A percentile compares a stretch with the other conserved stretches of the same genome.
These are phyloP conservation scores for Sporothrix humicola DNA, from an alignment of 2,329 filamentous ascomycete genomes.

Conservation along the genomic window DNA sequence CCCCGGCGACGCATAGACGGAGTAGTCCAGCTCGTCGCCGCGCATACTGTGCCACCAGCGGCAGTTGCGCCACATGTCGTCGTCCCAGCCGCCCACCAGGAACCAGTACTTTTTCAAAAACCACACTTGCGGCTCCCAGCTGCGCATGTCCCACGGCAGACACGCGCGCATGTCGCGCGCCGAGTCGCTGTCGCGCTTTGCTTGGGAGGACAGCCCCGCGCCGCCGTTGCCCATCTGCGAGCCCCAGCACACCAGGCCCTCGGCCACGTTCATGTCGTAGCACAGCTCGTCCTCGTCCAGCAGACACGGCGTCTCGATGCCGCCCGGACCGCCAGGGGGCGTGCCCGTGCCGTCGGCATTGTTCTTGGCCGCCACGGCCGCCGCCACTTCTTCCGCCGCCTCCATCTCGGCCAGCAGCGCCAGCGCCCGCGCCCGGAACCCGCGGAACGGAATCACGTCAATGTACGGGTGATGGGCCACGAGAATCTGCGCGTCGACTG, in stretches of 20 bases:
- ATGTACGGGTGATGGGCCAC: conserved; percentile 47
- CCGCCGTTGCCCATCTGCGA: conserved; percentile 39
- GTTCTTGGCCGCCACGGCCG: not conserved
- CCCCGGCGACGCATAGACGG: conserved; percentile 33
- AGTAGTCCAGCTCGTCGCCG: conserved; percentile 38
- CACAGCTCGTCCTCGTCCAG: conserved; percentile 48
- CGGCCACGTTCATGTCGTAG: conserved; percentile 44
- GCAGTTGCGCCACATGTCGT: conserved; percentile 39
- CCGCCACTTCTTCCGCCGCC: conserved; percentile 27
- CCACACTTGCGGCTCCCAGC: conserved; percentile 53
- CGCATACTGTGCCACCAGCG: conserved; percentile 40
- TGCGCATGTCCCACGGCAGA: conserved; percentile 52
- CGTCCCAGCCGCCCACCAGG: conserved; percentile 39
- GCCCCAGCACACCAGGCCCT: conserved; percentile 49
- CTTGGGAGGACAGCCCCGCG: conserved; percentile 29
- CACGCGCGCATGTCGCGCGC: conserved; percentile 44
- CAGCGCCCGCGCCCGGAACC: conserved; percentile 44
- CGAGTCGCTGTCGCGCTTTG: conserved; percentile 33
- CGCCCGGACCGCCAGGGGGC: not conserved
- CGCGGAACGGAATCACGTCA: conserved; percentile 46
- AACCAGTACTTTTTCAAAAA: conserved; percentile 49
- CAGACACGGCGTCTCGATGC: conserved; percentile 27
- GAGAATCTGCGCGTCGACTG: conserved; percentile 44
- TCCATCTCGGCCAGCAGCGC: conserved; percentile 37
- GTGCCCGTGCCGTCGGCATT: not conserved